Conservation (phyloP, 2,329 filamentous ascomycete genomes). For the Metarhizium brunneum region DNA sequence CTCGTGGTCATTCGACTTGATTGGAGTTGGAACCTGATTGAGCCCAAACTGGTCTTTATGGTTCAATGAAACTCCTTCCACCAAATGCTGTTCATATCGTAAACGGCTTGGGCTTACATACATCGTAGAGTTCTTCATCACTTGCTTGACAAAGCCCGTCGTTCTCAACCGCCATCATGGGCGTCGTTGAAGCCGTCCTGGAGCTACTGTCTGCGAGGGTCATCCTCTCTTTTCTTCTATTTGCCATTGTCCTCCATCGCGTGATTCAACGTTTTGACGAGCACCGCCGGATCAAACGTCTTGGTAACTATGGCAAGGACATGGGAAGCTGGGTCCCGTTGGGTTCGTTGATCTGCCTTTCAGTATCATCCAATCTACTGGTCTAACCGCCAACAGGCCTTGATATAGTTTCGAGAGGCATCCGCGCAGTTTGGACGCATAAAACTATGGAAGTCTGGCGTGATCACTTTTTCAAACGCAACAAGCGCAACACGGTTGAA, state of each 20-base stretch:
- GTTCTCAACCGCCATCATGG: constrained; percentile 23
- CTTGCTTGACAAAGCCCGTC: background rate
- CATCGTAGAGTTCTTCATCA: background rate
- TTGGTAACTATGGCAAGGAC: constrained; percentile 33
- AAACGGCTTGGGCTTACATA: background rate
- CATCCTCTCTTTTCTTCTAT: constrained; percentile 26
- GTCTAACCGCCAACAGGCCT: constrained; percentile 34
- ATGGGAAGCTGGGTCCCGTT: constrained; percentile 32
- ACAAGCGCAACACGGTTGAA: constrained; percentile 50
- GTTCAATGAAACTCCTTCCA: background rate
- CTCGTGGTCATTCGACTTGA: background rate
- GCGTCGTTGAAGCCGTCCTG: constrained; percentile 39
- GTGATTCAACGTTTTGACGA: constrained; percentile 29
- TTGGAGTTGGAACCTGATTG: too few relatives aligned
- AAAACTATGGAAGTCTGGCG: constrained; percentile 55
- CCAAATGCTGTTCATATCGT: background rate
- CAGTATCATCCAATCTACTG: background rate
- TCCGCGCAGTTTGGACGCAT: constrained; percentile 43
- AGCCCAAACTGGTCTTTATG: too few relatives aligned
- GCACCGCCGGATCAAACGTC: constrained; percentile 32
- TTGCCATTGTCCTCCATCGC: constrained; percentile 28
- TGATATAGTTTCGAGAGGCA: constrained; percentile 51
- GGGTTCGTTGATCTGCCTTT: constrained; percentile 22
- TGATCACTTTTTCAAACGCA: constrained; percentile 33
- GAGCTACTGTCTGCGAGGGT: constrained; percentile 33